A percentile compares a stretch with the other conserved stretches of the same genome.
Conservation (phyloP, 768 basidiomycete species). For the Baorangia bicolor region DNA sequence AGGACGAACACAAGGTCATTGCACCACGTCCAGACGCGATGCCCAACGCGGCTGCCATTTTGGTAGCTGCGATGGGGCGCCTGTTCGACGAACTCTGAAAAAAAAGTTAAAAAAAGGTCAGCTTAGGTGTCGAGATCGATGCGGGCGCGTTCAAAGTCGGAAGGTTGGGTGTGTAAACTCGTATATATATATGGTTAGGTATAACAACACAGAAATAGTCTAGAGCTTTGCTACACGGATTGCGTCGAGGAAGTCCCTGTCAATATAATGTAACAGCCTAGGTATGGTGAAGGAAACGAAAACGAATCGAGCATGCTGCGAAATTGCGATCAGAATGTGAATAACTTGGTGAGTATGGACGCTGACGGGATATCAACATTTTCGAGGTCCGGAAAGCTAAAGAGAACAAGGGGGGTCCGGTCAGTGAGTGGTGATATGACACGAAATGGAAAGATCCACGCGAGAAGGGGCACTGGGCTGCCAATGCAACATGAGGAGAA, state of each 20-base stretch:
- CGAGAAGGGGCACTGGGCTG: not conserved
- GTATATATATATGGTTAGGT: conserved; percentile 7
- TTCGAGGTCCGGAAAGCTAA: conserved; percentile 9
- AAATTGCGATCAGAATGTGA: not conserved
- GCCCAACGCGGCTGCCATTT: not conserved
- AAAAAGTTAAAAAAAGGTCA: no score
- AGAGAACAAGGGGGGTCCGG: not conserved
- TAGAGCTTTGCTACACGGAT: conserved; percentile 12
- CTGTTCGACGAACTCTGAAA: not conserved
- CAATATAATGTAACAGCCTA: not conserved
- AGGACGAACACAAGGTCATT: not conserved
- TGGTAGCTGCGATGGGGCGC: not conserved
- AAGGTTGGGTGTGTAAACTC: not conserved
- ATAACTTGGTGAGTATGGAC: not conserved
- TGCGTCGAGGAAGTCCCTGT: conserved; percentile 3
- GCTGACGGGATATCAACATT: not conserved
- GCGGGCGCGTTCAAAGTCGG: not conserved
- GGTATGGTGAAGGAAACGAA: not conserved
- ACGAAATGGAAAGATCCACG: conserved; percentile 6
- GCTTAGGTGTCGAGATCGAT: no score
- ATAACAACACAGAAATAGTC: conserved; percentile 11
- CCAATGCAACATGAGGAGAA: conserved; percentile 6
- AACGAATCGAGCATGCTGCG: not conserved
- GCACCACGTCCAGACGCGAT: not conserved
- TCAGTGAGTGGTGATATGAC: conserved; percentile 9